Evolutionary conservation across 345 rosid species (phyloP).

Genomic region (Hibiscus tridactylites): DNA sequence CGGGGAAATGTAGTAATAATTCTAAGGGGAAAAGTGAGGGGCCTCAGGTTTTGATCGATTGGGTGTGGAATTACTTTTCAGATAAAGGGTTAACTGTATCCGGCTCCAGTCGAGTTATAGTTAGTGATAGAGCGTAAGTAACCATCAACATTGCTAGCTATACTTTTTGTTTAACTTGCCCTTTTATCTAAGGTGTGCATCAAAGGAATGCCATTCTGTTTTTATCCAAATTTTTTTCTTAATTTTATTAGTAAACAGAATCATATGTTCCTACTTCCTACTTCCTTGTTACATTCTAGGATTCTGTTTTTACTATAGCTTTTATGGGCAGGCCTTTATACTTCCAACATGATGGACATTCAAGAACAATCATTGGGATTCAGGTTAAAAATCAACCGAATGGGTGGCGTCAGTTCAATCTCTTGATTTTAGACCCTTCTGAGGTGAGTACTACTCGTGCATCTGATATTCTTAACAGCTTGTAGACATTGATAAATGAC

Average conservation of each 20-base stretch:
- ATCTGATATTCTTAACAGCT: background rate
- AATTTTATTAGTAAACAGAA: background rate
- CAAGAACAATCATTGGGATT: conserved; percentile 70
- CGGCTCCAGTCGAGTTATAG: conserved; percentile 26
- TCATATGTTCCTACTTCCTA: background rate
- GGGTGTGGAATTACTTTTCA: conserved; percentile 83
- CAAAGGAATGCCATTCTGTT: background rate
- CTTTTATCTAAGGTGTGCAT: background rate
- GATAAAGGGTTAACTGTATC: conserved; percentile 26
- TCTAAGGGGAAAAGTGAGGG: conserved; percentile 23
- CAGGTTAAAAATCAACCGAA: conserved; percentile 39
- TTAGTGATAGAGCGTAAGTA: conserved; percentile 44
- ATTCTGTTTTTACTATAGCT: conserved; percentile 8
- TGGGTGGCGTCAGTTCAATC: conserved; percentile 38
- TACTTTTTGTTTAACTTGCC: background rate
- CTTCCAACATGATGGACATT: conserved; percentile 84
- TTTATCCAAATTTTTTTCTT: background rate
- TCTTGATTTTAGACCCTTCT: conserved; percentile 65
- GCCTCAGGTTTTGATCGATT: conserved; percentile 46
- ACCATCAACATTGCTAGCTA: background rate
- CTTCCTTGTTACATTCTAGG: background rate
- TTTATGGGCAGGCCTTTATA: conserved; percentile 59
- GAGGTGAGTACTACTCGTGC: conserved; percentile 36
- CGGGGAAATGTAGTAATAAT: conserved; percentile 2
- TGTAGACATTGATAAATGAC: background rate